Conservation (phyloP, 306 rosid species). For the Casuarina equisetifolia region DNA sequence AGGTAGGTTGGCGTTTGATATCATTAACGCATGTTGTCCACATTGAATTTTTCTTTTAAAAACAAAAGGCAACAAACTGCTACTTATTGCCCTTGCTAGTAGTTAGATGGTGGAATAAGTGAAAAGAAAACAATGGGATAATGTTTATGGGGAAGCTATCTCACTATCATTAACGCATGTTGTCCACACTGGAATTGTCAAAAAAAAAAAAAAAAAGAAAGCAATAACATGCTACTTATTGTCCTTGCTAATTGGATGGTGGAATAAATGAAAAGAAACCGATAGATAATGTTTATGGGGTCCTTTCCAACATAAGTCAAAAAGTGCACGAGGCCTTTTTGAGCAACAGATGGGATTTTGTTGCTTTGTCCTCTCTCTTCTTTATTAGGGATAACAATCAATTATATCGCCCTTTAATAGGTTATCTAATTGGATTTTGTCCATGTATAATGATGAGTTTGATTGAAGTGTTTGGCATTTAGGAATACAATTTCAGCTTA, state of each 20-base stretch:
- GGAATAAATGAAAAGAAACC: neutral
- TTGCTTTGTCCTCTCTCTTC: too few species aligned
- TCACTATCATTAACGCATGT: neutral
- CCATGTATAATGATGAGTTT: too few species aligned
- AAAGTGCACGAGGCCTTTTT: too few species aligned
- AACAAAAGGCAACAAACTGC: neutral
- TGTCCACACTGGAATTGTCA: neutral
- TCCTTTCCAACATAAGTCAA: too few species aligned
- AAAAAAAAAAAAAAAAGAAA: neutral
- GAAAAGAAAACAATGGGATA: too few species aligned
- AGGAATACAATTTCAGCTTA: too few species aligned
- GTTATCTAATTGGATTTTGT: neutral
- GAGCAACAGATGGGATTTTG: too few species aligned
- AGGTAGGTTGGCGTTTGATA: neutral
- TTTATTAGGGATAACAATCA: neutral
- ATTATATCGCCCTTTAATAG: neutral
- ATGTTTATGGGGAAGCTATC: neutral
- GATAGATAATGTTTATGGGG: too few species aligned
- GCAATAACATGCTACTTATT: neutral
- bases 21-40: neutral
- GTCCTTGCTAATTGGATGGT: neutral
- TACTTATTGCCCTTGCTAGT: neutral
- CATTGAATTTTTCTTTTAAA: neutral
- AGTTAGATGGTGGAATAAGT: neutral
- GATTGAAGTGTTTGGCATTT: too few species aligned